These are phyloP conservation scores for Rhizophora mangle DNA, from an alignment of 345 rosid species.

Conservation along the genomic window DNA sequence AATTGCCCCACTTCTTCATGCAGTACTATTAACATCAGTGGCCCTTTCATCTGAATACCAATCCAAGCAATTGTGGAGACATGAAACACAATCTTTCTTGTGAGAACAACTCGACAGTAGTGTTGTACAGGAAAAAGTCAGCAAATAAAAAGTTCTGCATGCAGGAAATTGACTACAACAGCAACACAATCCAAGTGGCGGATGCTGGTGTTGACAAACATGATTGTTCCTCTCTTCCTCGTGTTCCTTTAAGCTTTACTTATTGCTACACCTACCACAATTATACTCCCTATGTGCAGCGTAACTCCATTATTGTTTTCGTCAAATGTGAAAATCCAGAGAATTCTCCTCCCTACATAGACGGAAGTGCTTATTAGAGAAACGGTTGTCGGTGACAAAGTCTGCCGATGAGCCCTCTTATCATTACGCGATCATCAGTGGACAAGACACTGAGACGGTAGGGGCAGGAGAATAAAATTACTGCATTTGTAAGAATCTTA, in stretches of 20 bases:
- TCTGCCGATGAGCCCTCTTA: background rate
- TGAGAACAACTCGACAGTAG: background rate
- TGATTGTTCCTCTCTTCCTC: background rate
- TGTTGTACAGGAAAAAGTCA: too few species aligned
- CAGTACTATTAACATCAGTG: background rate
- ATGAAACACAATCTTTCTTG: background rate
- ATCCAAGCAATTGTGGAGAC: background rate
- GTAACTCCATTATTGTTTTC: background rate
- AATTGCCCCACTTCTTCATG: background rate
- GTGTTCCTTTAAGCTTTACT: background rate
- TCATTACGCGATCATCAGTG: background rate
- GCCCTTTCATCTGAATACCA: background rate
- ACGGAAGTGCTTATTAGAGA: background rate
- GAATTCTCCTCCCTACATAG: background rate
- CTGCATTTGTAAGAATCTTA: too few species aligned
- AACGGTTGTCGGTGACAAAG: too few species aligned
- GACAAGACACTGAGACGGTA: too few species aligned
- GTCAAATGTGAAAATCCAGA: background rate
- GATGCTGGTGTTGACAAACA: constrained; percentile 2
- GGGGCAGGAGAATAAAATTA: too few species aligned
- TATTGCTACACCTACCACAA: rapidly evolving
- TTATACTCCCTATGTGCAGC: too few species aligned
- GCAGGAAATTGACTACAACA: constrained; percentile 4
- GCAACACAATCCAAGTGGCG: constrained; percentile 7
- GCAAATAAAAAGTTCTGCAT: background rate